Conservation (phyloP, 2,329 filamentous ascomycete species). For the Diaporthe sp. region DNA sequence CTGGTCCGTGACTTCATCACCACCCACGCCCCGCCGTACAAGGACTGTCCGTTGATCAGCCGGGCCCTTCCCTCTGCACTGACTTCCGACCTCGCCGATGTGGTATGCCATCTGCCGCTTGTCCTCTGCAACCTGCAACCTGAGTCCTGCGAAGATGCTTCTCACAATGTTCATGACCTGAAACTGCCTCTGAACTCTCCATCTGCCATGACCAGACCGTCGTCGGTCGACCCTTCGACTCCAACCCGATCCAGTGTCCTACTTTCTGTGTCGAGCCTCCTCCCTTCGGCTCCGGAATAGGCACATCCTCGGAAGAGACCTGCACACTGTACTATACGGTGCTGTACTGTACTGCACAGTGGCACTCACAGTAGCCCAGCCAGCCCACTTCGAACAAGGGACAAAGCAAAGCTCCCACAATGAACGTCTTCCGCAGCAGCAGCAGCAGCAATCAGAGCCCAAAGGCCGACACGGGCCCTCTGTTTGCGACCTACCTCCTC, state of each 20-base stretch:
- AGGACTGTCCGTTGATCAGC: slow-evolving; percentile 14
- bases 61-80: neutral
- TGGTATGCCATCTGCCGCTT: neutral
- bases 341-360: neutral
- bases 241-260: slow-evolving; percentile 23
- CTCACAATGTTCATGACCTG: neutral
- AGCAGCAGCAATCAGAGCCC: neutral
- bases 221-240: slow-evolving; percentile 8
- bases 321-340: neutral
- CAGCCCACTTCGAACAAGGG: slow-evolving; percentile 2
- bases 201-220: slow-evolving; percentile 5
- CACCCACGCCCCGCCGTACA: slow-evolving; percentile 11
- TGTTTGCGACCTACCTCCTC: slow-evolving; percentile 67
- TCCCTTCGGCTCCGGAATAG: slow-evolving; percentile 21
- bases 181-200: slow-evolving; percentile 17
- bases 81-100: slow-evolving; percentile 20
- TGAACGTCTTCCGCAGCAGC: slow-evolving; percentile 31
- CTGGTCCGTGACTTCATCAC: slow-evolving; percentile 30
- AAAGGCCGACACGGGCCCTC: slow-evolving; percentile 24
- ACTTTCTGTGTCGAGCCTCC: slow-evolving; percentile 17
- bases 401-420: slow-evolving; percentile 3
- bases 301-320: slow-evolving; percentile 25
- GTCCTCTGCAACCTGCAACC: neutral
- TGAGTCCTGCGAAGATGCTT: neutral
- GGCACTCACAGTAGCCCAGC: neutral